These are phyloP conservation scores for Oryza australiensis DNA, from an alignment of 176 grass and related monocot species.

Conservation along the genomic window DNA sequence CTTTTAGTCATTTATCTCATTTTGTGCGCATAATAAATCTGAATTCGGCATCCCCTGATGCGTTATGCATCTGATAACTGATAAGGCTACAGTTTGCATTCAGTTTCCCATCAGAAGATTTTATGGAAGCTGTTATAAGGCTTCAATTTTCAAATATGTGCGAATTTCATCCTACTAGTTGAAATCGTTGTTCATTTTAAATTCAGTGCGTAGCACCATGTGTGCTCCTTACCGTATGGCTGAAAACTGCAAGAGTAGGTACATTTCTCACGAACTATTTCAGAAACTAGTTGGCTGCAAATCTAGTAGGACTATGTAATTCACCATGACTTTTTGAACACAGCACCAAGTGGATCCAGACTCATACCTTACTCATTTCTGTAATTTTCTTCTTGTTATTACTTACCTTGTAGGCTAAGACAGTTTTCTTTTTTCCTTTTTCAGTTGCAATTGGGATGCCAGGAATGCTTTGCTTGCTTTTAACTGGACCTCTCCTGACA, in stretches of 20 bases:
- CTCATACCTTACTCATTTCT: not conserved
- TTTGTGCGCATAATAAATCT: not conserved
- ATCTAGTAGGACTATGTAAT: not conserved
- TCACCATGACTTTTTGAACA: not conserved
- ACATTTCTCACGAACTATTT: not conserved
- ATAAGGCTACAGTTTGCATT: not conserved
- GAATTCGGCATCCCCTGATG: not conserved
- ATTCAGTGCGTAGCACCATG: not conserved
- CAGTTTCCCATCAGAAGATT: not conserved
- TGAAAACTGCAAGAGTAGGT: not conserved
- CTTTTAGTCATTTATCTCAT: not conserved
- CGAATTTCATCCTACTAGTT: not conserved
- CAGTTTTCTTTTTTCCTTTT: not conserved
- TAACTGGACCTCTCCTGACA: slow-evolving; percentile 44
- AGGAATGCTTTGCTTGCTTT: slow-evolving; percentile 73
- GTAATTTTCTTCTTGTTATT: not conserved
- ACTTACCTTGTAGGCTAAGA: slow-evolving; percentile 1
- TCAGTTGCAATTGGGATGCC: slow-evolving; percentile 84
- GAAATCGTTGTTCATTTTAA: not conserved
- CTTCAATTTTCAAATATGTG: not conserved
- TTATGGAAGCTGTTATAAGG: not conserved
- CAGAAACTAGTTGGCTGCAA: not conserved
- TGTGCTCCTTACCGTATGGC: not conserved
- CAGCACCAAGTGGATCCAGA: not conserved
- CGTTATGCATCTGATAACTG: not conserved